phyloP scores from a whole-genome alignment of 179 eudicot species.

The Patellifolia procumbens region DNA sequence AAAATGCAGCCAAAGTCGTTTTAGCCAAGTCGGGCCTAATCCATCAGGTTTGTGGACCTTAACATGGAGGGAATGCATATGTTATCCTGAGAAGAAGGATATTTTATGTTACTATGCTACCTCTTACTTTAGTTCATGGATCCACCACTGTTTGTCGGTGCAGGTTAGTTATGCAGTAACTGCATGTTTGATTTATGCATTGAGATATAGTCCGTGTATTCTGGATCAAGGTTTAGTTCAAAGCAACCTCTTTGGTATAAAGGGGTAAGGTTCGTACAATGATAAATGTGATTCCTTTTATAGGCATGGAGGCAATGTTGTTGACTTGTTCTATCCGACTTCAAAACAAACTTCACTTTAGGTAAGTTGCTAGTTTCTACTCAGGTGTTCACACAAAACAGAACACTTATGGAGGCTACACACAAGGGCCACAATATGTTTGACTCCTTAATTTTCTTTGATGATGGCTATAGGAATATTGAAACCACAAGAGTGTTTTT shows the following conservation, averaged over 20 bases:
- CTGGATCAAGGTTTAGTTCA: no score
- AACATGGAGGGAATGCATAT: no score
- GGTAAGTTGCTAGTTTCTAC: slow-evolving; percentile 3
- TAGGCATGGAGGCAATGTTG: background rate
- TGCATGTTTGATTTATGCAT: background rate
- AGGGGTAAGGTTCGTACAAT: background rate
- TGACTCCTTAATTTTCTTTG: slow-evolving; percentile 22
- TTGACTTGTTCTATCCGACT: background rate
- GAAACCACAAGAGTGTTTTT: slow-evolving; percentile 9
- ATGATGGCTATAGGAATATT: slow-evolving; percentile 24
- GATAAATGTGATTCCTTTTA: background rate
- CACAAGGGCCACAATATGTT: slow-evolving; percentile 8
- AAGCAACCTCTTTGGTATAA: no score
- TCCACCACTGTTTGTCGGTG: slow-evolving; percentile 50
- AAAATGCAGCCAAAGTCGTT: slow-evolving; percentile 56
- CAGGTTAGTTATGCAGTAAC: slow-evolving; percentile 41
- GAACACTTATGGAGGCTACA: slow-evolving; percentile 21
- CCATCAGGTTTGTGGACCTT: no score
- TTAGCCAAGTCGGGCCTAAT: no score
- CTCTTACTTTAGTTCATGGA: no score
- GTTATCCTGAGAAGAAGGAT: no score
- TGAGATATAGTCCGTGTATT: background rate
- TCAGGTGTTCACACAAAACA: slow-evolving; percentile 21
- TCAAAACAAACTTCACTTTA: background rate
- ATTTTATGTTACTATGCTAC: no score